Conservation (phyloP, 1,284 basidiomycete genomes). For the Rhodotorula sp. region DNA sequence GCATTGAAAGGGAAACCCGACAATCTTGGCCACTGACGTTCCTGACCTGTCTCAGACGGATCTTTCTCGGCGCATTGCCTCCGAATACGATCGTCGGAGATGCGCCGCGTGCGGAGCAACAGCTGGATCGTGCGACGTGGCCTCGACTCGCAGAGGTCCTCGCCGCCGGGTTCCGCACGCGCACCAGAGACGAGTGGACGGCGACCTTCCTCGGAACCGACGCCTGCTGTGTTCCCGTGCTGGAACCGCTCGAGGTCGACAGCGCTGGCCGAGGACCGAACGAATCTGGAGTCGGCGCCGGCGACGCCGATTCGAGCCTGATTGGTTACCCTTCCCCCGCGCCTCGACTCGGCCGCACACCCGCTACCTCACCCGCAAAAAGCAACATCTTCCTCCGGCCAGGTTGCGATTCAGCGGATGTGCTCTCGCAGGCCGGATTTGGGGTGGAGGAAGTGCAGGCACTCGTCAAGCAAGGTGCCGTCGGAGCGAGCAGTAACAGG, state of each 20-base stretch:
- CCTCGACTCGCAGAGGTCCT: constrained; percentile 61
- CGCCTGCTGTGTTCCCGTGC: constrained; percentile 71
- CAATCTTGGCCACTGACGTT: neutral
- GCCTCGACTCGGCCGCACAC: constrained; percentile 46
- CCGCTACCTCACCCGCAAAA: constrained; percentile 35
- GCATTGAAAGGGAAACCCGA: neutral
- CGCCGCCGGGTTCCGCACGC: constrained; percentile 61
- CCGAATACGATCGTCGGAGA: constrained; percentile 41
- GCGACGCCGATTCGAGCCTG: constrained; percentile 24
- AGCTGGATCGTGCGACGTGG: constrained; percentile 60
- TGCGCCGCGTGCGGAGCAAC: constrained; percentile 4
- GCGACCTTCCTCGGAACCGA: constrained; percentile 68
- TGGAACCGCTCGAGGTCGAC: constrained; percentile 50
- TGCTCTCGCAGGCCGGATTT: constrained; percentile 43
- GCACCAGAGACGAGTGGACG: constrained; percentile 68
- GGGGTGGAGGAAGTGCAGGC: constrained; percentile 7
- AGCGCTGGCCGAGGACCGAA: constrained; percentile 33
- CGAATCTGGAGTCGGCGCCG: constrained; percentile 18
- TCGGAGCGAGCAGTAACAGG: constrained; percentile 33
- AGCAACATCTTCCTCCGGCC: constrained; percentile 43
- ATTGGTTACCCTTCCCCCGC: constrained; percentile 46
- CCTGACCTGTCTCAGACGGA: neutral
- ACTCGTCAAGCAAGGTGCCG: constrained; percentile 27
- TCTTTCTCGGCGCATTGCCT: constrained; percentile 22
- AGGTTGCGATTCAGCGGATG: constrained; percentile 46